These are phyloP conservation scores for Tricholoma matsutake DNA, from an alignment of 768 basidiomycete species.

Conservation along the genomic window DNA sequence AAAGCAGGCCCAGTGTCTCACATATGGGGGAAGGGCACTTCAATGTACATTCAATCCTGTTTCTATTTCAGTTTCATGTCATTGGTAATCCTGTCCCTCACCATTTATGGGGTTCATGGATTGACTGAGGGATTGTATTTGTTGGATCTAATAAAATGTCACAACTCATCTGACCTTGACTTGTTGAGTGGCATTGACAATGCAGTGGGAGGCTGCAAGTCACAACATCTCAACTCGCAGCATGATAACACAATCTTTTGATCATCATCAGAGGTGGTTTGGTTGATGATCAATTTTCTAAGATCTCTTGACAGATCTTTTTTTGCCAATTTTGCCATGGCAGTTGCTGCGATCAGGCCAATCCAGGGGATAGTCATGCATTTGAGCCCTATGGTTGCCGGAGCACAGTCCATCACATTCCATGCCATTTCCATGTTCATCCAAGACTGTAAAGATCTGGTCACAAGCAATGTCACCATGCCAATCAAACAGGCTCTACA, in stretches of 20 bases:
- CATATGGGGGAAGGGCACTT: not conserved
- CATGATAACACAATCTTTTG: too few species aligned
- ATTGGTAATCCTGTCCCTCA: too few species aligned
- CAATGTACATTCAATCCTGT: not conserved
- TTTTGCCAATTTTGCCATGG: not conserved
- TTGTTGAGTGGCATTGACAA: too few species aligned
- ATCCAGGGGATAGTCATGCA: not conserved
- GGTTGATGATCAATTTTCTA: not conserved
- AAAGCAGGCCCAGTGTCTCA: not conserved
- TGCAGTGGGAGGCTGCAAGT: too few species aligned
- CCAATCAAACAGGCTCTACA: not conserved
- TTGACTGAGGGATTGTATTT: too few species aligned
- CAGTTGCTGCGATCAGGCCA: not conserved
- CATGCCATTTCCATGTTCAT: not conserved
- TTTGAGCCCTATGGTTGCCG: not conserved
- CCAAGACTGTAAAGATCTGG: not conserved
- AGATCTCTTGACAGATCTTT: not conserved
- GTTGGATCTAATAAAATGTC: too few species aligned
- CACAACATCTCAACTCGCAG: too few species aligned
- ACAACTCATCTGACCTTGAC: too few species aligned
- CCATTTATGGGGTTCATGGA: too few species aligned
- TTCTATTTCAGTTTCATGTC: too few species aligned
- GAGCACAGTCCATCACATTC: not conserved
- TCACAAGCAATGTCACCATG: not conserved
- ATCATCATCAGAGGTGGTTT: too few species aligned